These are phyloP conservation scores for Lodderomyces metapsilosis DNA, from an alignment of 1,139 yeast species.

Conservation along the genomic window DNA sequence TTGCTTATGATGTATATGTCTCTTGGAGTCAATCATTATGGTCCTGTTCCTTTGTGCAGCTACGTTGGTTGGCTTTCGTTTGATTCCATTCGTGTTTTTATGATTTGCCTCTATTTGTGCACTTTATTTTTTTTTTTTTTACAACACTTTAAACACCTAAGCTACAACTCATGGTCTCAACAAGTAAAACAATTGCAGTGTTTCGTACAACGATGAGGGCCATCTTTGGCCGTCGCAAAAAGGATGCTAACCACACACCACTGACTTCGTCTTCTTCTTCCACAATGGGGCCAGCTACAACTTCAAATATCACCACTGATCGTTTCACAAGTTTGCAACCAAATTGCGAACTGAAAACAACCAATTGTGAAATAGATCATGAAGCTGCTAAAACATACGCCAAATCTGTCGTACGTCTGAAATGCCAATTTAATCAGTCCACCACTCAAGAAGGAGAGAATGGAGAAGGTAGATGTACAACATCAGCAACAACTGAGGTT, in stretches of 20 bases:
- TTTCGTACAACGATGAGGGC: not conserved
- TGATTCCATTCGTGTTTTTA: too few relatives aligned
- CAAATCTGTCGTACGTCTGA: not conserved
- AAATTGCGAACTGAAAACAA: not conserved
- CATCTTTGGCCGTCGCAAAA: not conserved
- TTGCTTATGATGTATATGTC: too few relatives aligned
- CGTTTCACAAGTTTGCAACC: not conserved
- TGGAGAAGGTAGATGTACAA: not conserved
- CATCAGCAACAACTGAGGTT: not conserved
- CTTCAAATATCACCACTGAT: not conserved
- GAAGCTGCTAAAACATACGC: not conserved
- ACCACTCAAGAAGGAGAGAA: not conserved
- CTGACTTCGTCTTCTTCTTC: not conserved
- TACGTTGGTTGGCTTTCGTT: too few relatives aligned
- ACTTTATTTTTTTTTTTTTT: not conserved
- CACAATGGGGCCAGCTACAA: too few relatives aligned
- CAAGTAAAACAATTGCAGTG: not conserved
- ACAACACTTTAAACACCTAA: not conserved
- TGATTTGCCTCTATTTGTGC: not conserved
- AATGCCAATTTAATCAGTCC: not conserved
- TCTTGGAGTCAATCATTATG: too few relatives aligned
- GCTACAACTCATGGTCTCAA: not conserved
- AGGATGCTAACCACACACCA: not conserved
- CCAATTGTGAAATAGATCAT: not conserved
- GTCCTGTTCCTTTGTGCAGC: too few relatives aligned